Conservation (phyloP, 306 rosid genomes). For the Dryas alaskensis region DNA sequence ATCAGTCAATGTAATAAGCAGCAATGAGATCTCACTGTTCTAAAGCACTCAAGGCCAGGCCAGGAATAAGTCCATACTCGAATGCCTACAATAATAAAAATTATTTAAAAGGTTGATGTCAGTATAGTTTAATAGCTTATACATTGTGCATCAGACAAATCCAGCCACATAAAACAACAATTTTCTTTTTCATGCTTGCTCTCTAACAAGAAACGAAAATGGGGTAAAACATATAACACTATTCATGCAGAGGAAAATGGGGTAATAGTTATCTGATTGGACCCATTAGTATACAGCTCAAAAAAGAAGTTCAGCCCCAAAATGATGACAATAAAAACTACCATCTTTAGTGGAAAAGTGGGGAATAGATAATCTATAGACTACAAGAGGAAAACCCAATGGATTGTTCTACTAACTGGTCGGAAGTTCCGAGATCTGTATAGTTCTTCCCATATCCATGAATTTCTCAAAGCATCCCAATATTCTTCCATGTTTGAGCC, state of each 20-base stretch:
- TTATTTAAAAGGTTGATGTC: slow-evolving; percentile 18
- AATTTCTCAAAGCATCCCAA: slow-evolving; percentile 72
- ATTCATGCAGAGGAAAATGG: no score
- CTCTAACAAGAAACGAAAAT: not conserved
- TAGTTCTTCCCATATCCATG: slow-evolving; percentile 97
- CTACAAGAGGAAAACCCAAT: slow-evolving; percentile 14
- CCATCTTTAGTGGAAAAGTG: slow-evolving; percentile 8
- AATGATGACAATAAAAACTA: not conserved
- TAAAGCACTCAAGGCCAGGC: slow-evolving; percentile 76
- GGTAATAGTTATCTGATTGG: not conserved
- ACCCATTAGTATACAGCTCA: slow-evolving; percentile 9
- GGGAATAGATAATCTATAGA: slow-evolving; percentile 11
- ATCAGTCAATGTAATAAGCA: slow-evolving; percentile 25
- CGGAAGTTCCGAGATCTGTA: slow-evolving; percentile 67
- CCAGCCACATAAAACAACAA: not conserved
- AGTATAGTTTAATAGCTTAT: not conserved
- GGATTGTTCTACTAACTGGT: slow-evolving; percentile 57
- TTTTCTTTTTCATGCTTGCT: not conserved
- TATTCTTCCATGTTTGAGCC: slow-evolving; percentile 63
- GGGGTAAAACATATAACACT: not conserved
- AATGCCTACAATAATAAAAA: slow-evolving; percentile 60
- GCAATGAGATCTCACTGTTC: slow-evolving; percentile 71
- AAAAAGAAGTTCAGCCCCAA: not conserved
- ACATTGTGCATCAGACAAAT: not conserved
- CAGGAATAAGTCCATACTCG: slow-evolving; percentile 83